Evolutionary conservation across 2,329 filamentous ascomycete species (phyloP).

Genomic region (Byssochlamys sp.): DNA sequence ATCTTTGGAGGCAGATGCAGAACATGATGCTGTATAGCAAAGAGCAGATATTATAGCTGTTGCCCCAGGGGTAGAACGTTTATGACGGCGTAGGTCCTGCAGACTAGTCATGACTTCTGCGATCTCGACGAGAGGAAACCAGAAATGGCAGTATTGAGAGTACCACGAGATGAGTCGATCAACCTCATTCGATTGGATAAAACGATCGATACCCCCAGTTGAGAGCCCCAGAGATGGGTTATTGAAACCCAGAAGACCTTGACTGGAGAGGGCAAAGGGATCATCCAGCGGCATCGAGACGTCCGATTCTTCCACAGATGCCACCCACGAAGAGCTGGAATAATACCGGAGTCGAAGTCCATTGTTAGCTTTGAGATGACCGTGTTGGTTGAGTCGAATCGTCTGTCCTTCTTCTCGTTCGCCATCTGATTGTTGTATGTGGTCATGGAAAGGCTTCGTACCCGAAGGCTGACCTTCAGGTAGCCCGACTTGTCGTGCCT

Average conservation of each 20-base stretch:
- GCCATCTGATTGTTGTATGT: not conserved
- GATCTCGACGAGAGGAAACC: not conserved
- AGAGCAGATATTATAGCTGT: not conserved
- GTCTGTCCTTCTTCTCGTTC: not conserved
- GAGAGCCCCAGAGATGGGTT: not conserved
- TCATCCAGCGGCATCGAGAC: not conserved
- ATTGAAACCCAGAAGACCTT: not conserved
- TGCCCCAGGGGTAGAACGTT: not conserved
- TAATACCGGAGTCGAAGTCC: not conserved
- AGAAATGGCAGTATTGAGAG: not conserved
- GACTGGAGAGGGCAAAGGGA: not conserved
- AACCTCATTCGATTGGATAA: not conserved
- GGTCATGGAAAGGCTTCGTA: not conserved
- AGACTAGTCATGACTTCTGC: not conserved
- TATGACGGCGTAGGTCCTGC: not conserved
- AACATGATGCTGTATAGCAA: not conserved
- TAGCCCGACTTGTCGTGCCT: not conserved
- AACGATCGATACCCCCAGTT: not conserved
- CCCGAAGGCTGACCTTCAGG: not conserved
- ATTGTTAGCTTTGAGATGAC: not conserved
- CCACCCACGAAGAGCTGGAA: not conserved
- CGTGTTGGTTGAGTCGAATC: not conserved
- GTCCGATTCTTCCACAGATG: not conserved
- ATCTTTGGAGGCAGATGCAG: not conserved
- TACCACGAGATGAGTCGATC: not conserved